Base-by-base conservation (phyloP, 331 rosid species). In the Telfairia occidentalis region DNA sequence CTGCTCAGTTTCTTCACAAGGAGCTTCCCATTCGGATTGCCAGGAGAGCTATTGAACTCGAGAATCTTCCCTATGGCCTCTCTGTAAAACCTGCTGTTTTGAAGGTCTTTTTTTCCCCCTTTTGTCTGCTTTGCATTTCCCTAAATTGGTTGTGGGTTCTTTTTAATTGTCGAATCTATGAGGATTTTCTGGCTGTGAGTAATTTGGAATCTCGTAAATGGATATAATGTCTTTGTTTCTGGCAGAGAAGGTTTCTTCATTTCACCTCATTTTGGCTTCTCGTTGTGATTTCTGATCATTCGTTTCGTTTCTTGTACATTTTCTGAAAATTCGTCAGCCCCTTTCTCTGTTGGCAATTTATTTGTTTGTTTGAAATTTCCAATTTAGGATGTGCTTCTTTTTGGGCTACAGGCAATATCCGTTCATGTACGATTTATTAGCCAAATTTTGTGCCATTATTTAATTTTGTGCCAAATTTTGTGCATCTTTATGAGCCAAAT, bases 11-110 rank as follows among this genome's bases (percentile, higher is more conserved):
- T 70, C 90, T 92, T 75, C 98, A 92, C 77, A 90, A 90, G 76
- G 98, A 90, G 79, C 91, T 92, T 26, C 89, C 98, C 58, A 86
- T 90, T 82, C 71, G 98, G 29, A 90, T 92, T 79, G 98, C 98
- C 0, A 85, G 98, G 61, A 81, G 98, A 48, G 88, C 92, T 5
- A 73, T 85, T 55, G 98, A 92, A 71, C 96, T 92, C 57, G 90
- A 92, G 72, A 70, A 42, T 48, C 91, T 90, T 30, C 98, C 98
- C 6, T 92, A 90, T 49, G 92, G 92, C 53, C 84, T 92, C 57
- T 92, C 98, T 23, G 63, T 50, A 2, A 92, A 87, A 65, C 90
- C 98, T 79, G 92, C 96, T 53, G 83, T 92, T 48, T 52, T 92
- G 38, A 87, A 90, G 96, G 98, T 91, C 8, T n/a, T 28, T 46